These are phyloP conservation scores for Parastagonospora nodorum DNA, from an alignment of 2,329 filamentous ascomycete species.

Conservation along the genomic window DNA sequence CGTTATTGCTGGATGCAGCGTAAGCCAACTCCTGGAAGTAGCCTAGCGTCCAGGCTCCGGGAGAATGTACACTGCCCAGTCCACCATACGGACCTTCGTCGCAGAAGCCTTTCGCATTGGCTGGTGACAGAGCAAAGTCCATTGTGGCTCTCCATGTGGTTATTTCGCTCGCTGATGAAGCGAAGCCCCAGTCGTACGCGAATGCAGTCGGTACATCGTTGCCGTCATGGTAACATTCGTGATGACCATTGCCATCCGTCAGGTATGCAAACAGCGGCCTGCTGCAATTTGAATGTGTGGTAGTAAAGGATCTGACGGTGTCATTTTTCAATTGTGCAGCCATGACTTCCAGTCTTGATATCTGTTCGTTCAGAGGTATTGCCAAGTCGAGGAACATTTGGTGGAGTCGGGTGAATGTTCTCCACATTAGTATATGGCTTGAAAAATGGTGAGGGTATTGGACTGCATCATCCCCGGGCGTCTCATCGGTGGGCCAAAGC, in stretches of 20 bases:
- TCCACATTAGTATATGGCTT: conserved; percentile 13
- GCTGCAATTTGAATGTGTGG: not conserved
- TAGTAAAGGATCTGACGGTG: conserved; percentile 1
- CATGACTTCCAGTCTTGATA: not conserved
- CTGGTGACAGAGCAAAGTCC: conserved; percentile 6
- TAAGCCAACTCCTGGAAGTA: conserved; percentile 15
- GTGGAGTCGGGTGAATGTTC: conserved; percentile 5
- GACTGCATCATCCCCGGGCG: conserved; percentile 15
- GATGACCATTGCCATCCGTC: conserved; percentile 3
- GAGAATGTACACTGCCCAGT: conserved; percentile 15
- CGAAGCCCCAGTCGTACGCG: conserved; percentile 7
- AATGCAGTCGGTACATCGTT: conserved; percentile 14
- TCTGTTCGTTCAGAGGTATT: not conserved
- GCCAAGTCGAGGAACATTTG: conserved; percentile 1
- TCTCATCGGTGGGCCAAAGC: conserved; percentile 13
- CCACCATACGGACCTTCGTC: conserved; percentile 4
- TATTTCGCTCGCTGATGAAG: not conserved
- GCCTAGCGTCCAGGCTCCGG: conserved; percentile 13
- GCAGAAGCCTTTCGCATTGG: conserved; percentile 6
- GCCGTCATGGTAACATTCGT: conserved; percentile 12
- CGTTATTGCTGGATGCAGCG: conserved; percentile 1
- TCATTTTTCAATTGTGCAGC: not conserved
- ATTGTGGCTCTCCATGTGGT: conserved; percentile 8
- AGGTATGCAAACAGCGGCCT: conserved; percentile 9
- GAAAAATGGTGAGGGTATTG: conserved; percentile 14